Evolutionary conservation across 208 protist genomes (phyloP), one percentile per base, ranked within the genome.

Genomic region (Crithidia fasciculata): DNA sequence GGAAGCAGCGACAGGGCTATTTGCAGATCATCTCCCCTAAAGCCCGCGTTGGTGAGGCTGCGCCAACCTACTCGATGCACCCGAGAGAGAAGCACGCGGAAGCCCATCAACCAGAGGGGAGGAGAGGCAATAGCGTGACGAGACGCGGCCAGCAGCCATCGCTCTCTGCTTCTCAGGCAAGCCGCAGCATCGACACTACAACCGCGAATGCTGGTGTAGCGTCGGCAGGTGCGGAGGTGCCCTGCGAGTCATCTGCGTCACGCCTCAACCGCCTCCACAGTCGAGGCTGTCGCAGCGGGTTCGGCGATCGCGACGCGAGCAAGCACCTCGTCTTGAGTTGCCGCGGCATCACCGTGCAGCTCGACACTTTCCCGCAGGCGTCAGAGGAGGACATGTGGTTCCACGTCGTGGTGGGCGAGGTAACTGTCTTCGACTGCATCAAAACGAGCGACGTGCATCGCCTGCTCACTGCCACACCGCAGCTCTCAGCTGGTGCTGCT

Each of bases 381-480:
- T 60, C 72, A 16, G 72, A 80, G 65, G 70, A 88, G 39, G 80
- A 85, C 49, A 55, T 80, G 69, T 84, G 85, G 81, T 60, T 88
- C 13, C 76, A 82, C 52, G 49, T 87, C 5, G 69, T 82, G 36
- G 75, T 88, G 8, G 74, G 76, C 28, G 82, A 88, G 72, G 74
- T 64, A 4, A 84, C 84, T 9, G 77, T 91, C 0, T 76, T 86
- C 49, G 86, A 91, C 69, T 87, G 86, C 78, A 87, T 91, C 61
- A 76, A 81, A 66, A 75, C 65, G 61, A 91, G 86, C 54, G 71
- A 80, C 39, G 83, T 91, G 19, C 74, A 76, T 50, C 82, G 80
- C 15, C 61, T 91, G 18, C 69, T 91, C 16, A 86, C 84, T 68
- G 69, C 75, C 40, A 81, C 86, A 12, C 77, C 83, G 16, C 67